Evolutionary conservation across 306 rosid genomes (phyloP), one percentile per base, ranked within the genome.

Genomic region (Vigna hirtella): DNA sequence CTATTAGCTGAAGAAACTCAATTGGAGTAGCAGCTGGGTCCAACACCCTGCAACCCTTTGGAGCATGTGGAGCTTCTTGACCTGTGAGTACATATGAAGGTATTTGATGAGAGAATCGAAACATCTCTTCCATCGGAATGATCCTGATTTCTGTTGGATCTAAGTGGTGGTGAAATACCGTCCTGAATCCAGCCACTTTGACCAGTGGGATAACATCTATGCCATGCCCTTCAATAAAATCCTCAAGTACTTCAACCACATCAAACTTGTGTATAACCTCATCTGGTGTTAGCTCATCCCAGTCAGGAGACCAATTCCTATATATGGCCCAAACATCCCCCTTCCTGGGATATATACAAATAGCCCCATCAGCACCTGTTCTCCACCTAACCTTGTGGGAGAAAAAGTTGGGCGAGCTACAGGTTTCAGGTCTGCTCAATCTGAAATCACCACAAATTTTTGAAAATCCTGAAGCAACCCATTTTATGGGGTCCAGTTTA

Each of bases 261-360:
- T 91, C 94, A 62, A 88, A 91, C 83, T 87, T 83, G 75, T 86
- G 91, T 40, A 85, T 87, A 66, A 86, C 93, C 76, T 91, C 92
- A 45, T 85, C 85, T 0, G 89, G 74, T 26, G 95, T 92, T 48
- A 87, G 80, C 66, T 88, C 99, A 70, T 95, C 86, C 99, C 99
- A 95, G 51, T 86, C 86, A 24, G 87, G 88, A 45, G 98, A 89
- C 99, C 99, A 93, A 68, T 91, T 91, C 86, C 88, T 79, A 80
- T 91, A 95, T 34, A 95, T 83, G 73, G 99, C 98, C 98, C 98
- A 93, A 84, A 95, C 96, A 72, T 95, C 96, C 26, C 98, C 97
- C 73, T 86, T 93, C 75, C 82, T 88, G 67, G 97, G 98, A 78
- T 89, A 83, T 83, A 95, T 85, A 76, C 84, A 49, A 83, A 93